A percentile compares a stretch with the other conserved stretches of the same genome.
Conservation (phyloP, 2,329 filamentous ascomycete genomes). For the Fusarium sp. region DNA sequence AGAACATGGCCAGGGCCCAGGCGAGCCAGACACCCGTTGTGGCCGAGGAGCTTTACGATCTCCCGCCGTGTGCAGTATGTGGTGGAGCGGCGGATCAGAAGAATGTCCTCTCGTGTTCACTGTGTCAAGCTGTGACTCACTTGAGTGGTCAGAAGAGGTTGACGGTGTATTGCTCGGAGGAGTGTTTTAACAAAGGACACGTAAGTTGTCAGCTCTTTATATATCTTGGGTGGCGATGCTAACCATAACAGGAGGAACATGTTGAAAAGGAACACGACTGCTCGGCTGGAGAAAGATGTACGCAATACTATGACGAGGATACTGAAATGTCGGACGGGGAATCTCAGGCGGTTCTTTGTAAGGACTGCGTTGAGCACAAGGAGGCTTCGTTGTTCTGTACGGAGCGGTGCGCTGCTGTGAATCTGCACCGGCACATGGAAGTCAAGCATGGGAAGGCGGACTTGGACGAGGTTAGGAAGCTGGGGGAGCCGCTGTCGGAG, state of each 20-base stretch:
- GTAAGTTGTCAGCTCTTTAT: conserved; percentile 47
- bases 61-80: conserved; percentile 56
- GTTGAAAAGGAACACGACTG: conserved; percentile 54
- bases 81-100: conserved; percentile 46
- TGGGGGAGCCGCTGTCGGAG: conserved; percentile 38
- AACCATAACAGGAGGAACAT: conserved; percentile 51
- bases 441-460: conserved; percentile 43
- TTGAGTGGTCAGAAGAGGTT: conserved; percentile 50
- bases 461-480: conserved; percentile 32
- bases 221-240: conserved; percentile 22
- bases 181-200: conserved; percentile 53
- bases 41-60: conserved; percentile 48
- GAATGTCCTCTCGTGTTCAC: conserved; percentile 54
- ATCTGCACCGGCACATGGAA: conserved; percentile 54
- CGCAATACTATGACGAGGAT: conserved; percentile 53
- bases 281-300: conserved; percentile 53
- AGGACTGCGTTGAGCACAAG: conserved; percentile 53
- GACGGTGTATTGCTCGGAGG: conserved; percentile 58
- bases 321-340: conserved; percentile 51
- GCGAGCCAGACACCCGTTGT: conserved; percentile 42
- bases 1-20: conserved; percentile 49
- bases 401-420: conserved; percentile 52
- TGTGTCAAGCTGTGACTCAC: conserved; percentile 57
- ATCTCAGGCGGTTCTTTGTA: conserved; percentile 51
- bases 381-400: conserved; percentile 55